Conservation (phyloP, 2,329 filamentous ascomycete genomes). For the Calonectria ilicicola region DNA sequence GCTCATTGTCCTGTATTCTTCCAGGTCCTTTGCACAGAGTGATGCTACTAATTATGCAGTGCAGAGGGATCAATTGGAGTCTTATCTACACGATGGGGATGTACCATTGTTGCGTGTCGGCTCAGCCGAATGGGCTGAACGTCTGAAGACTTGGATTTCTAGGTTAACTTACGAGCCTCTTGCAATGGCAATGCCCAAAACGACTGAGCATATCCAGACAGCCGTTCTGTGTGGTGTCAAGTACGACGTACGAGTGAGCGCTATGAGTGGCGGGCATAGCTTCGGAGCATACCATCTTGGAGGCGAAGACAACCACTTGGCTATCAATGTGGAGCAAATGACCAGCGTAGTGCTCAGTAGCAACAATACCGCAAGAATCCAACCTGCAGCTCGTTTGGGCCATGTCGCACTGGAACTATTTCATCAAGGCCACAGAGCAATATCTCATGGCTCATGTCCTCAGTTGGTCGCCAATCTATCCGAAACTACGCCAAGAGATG, state of each 20-base stretch:
- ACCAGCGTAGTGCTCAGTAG: slow-evolving; percentile 44
- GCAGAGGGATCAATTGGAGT: too few species aligned
- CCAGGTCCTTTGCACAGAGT: too few species aligned
- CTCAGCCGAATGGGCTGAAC: slow-evolving; percentile 46
- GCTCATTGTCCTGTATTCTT: too few species aligned
- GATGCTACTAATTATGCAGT: too few species aligned
- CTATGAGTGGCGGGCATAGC: slow-evolving; percentile 65
- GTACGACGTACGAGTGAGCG: slow-evolving; percentile 59
- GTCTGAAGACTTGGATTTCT: slow-evolving; percentile 48
- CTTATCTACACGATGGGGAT: too few species aligned
- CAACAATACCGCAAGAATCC: slow-evolving; percentile 32
- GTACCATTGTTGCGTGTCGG: neutral
- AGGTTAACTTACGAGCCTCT: slow-evolving; percentile 46
- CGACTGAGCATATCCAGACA: slow-evolving; percentile 53
- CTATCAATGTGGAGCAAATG: slow-evolving; percentile 55
- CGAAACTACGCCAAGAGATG: too few species aligned
- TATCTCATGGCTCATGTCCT: slow-evolving; percentile 65
- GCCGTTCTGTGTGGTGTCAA: slow-evolving; percentile 59
- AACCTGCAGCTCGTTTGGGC: slow-evolving; percentile 64
- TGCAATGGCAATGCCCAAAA: slow-evolving; percentile 47
- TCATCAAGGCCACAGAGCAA: slow-evolving; percentile 52
- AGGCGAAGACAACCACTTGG: slow-evolving; percentile 54
- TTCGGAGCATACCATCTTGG: slow-evolving; percentile 63
- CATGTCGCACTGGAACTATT: slow-evolving; percentile 56
- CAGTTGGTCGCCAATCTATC: slow-evolving; percentile 48